Percentiles rank a stretch among this genome's conserved stretches.
Conservation (phyloP, 108 stramenopile species). For the Chaetoceros tenuissimus region DNA sequence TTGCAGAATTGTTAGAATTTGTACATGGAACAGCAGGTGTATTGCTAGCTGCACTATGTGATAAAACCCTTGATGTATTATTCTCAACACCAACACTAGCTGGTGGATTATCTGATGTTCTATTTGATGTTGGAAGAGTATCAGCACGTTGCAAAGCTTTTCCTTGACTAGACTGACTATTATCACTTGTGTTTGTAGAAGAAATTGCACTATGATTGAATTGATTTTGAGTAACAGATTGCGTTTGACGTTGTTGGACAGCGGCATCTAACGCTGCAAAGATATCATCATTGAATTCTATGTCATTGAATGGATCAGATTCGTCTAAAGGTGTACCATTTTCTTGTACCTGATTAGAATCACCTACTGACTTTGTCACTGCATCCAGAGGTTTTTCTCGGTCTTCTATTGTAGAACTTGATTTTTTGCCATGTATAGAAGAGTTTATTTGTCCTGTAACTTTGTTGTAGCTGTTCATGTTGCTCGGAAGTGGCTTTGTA, state of each 20-base stretch:
- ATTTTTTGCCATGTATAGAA: no score
- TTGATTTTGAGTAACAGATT: background rate
- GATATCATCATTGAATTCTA: constrained; percentile 39
- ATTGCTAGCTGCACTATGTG: no score
- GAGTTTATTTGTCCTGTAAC: no score
- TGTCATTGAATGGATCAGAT: constrained; percentile 28
- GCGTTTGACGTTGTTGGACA: constrained; percentile 13
- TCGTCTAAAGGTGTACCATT: no score
- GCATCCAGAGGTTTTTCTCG: no score
- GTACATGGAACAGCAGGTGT: background rate
- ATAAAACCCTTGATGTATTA: constrained; percentile 1
- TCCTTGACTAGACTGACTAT: background rate
- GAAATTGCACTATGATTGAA: background rate
- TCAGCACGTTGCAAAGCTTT: background rate
- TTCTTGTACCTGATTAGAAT: no score
- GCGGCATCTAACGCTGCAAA: constrained; percentile 37
- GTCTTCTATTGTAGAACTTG: no score
- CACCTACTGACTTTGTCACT: no score
- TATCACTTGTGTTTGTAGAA: constrained; percentile 1
- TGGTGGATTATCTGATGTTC: no score
- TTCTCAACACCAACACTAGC: constrained; percentile 3
- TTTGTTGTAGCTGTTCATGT: no score
- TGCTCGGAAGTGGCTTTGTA: no score
- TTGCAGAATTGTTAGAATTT: background rate
- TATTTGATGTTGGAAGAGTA: background rate